phyloP scores from a whole-genome alignment of 2,329 filamentous ascomycete genomes.

The Chaetomium globosum region DNA sequence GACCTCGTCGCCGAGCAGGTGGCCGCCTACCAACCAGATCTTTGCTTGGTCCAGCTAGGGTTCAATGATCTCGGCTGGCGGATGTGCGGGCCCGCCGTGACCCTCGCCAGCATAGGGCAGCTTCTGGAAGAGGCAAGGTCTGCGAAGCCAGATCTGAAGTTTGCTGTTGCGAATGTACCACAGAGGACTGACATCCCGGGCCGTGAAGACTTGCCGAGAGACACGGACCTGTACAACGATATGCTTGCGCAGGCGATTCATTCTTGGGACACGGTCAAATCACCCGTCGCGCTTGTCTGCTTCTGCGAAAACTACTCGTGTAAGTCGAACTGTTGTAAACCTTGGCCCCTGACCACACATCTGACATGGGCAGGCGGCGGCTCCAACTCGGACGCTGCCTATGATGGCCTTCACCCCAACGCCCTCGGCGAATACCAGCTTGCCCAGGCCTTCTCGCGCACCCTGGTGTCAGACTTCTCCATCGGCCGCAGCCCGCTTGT shows the following conservation, averaged over 20 bases:
- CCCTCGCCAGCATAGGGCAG: conserved; percentile 34
- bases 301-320: conserved; percentile 42
- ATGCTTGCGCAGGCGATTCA: conserved; percentile 35
- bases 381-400: conserved; percentile 38
- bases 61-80: conserved; percentile 44
- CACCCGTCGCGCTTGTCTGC: conserved; percentile 42
- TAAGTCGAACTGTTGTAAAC: conserved; percentile 22
- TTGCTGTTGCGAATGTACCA: conserved; percentile 41
- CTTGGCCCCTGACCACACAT: not conserved
- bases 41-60: conserved; percentile 43
- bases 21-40: conserved; percentile 39
- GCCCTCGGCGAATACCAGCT: conserved; percentile 48
- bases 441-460: conserved; percentile 45
- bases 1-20: conserved; percentile 39
- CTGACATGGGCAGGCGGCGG: conserved; percentile 29
- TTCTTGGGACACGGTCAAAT: conserved; percentile 37
- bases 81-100: conserved; percentile 30
- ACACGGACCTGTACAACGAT: conserved; percentile 38
- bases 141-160: conserved; percentile 37
- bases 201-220: conserved; percentile 35
- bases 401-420: conserved; percentile 50
- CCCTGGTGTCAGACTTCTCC: conserved; percentile 37
- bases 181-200: conserved; percentile 36
- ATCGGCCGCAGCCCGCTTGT: conserved; percentile 35
- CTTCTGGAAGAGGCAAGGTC: conserved; percentile 41